Evolutionary conservation across 768 basidiomycete genomes (phyloP).

Genomic region (Lactifluus subvellereus): DNA sequence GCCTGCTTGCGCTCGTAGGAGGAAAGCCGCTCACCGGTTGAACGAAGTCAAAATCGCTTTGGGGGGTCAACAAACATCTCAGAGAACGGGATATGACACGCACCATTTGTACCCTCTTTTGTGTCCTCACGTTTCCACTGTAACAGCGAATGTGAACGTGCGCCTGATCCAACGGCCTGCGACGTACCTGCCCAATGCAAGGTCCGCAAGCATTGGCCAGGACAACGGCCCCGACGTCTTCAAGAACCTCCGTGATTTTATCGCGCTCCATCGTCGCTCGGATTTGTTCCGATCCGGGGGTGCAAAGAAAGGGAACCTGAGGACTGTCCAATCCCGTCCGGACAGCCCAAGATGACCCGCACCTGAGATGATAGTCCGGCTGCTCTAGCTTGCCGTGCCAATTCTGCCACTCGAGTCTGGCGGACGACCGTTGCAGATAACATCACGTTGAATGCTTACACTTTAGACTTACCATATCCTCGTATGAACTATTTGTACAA

Average conservation of each 20-base stretch:
- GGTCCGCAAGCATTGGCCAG: conserved; percentile 98
- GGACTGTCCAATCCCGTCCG: not conserved
- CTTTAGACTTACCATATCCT: conserved; percentile 68
- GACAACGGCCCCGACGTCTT: conserved; percentile 90
- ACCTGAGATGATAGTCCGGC: conserved; percentile 78
- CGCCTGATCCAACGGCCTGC: conserved; percentile 5
- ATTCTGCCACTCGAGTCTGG: conserved; percentile 87
- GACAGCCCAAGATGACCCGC: conserved; percentile 4
- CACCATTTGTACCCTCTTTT: conserved; percentile 87
- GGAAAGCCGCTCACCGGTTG: conserved; percentile 56
- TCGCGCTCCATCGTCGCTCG: conserved; percentile 97
- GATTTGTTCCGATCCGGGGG: conserved; percentile 92
- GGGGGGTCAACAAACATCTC: conserved; percentile 8
- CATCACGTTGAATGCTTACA: not conserved
- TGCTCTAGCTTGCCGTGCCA: conserved; percentile 82
- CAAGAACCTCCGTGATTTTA: conserved; percentile 69
- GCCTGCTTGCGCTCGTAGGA: not conserved
- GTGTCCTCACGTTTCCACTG: conserved; percentile 93
- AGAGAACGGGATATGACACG: conserved; percentile 22
- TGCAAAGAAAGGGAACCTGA: conserved; percentile 82
- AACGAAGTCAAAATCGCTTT: conserved; percentile 94
- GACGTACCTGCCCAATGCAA: conserved; percentile 84
- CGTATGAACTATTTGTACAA: conserved; percentile 99
- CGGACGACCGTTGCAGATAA: conserved; percentile 10
- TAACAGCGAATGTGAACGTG: not conserved